Percentiles rank a stretch among this genome's conserved stretches.
phyloP scores from a whole-genome alignment of 2,329 filamentous ascomycete species.

The Ascochyta lentis region DNA sequence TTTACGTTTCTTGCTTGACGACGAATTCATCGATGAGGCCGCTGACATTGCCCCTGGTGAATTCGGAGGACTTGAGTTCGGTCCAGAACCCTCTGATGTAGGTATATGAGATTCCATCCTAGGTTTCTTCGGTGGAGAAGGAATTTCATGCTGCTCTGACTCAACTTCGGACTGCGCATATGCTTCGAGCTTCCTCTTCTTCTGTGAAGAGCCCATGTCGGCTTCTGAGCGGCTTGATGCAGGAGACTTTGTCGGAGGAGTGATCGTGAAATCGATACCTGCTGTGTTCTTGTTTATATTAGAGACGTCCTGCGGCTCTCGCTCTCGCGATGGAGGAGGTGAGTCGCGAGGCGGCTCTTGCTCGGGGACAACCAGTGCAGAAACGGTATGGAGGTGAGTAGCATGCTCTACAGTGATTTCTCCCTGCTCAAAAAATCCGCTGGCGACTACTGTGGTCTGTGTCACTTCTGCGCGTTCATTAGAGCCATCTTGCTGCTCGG shows the following conservation, averaged over 20 bases:
- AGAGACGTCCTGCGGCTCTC: neutral
- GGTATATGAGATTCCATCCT: neutral
- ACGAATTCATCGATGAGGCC: neutral
- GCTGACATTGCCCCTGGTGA: neutral
- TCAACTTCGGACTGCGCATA: too few relatives aligned
- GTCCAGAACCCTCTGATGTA: neutral
- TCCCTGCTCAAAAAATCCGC: neutral
- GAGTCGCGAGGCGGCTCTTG: neutral
- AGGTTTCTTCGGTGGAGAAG: neutral
- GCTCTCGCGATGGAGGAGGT: neutral
- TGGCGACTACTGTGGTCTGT: neutral
- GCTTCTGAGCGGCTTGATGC: too few relatives aligned
- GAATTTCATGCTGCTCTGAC: too few relatives aligned
- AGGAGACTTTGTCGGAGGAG: too few relatives aligned
- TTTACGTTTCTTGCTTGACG: conserved; percentile 3
- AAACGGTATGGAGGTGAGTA: neutral
- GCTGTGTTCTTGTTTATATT: neutral
- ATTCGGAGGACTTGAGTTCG: neutral
- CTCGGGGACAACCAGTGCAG: neutral
- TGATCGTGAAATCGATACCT: too few relatives aligned
- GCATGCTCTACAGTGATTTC: neutral
- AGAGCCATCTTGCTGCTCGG: neutral
- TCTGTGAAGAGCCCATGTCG: too few relatives aligned
- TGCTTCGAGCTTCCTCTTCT: too few relatives aligned
- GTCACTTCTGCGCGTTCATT: neutral